Evolutionary conservation across 2,329 filamentous ascomycete species (phyloP), one percentile per base, ranked within the genome.

Genomic region (Didymella lethalis): DNA sequence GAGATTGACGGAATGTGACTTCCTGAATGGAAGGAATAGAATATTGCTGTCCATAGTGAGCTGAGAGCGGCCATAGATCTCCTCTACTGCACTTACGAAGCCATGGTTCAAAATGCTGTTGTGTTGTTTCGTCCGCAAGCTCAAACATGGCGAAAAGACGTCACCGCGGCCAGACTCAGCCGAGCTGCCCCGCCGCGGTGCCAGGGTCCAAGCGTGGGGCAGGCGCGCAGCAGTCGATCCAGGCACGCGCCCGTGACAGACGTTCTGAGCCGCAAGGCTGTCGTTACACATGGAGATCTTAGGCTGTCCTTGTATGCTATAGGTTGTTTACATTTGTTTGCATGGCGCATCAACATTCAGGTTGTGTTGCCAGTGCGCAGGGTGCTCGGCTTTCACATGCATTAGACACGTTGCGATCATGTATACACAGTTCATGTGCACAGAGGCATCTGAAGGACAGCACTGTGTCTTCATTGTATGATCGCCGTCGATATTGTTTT

Each of bases 11-110:
- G 89, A 85, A 64, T 90, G 88, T 50, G 93, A 94, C 74, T 89
- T 91, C 69, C 94, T 92, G 79, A 98, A 98, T 8, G 94, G 93
- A 63, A 97, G 84, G 75, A 89, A 87, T 55, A 96, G 85, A 64
- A 91, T 87, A 75, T 88, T 90, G 52, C 78, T 80, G 60, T 53
- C 32, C 65, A 75, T 68, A 4, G 8, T 44, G 6, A 44, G 41
- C 10, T 10, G 3, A 28, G 2, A 14, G 3, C 7, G 2, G 7
- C 11, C n/a, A 4, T 2, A n/a, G 7, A 8, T 11, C 7, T 18
- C 43, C 40, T 34, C 1, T 6, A n/a, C 11, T 29, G 28, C 23
- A 65, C 69, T 64, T 57, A 74, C 70, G 69, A 72, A 46, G 67
- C 66, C 70, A 73, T 74, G 53, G 34, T 40, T 34, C 41, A 29